Evolutionary conservation across 2,329 filamentous ascomycete genomes (phyloP), one percentile per base, ranked within the genome.

Genomic region (Lecanicillium sp.): DNA sequence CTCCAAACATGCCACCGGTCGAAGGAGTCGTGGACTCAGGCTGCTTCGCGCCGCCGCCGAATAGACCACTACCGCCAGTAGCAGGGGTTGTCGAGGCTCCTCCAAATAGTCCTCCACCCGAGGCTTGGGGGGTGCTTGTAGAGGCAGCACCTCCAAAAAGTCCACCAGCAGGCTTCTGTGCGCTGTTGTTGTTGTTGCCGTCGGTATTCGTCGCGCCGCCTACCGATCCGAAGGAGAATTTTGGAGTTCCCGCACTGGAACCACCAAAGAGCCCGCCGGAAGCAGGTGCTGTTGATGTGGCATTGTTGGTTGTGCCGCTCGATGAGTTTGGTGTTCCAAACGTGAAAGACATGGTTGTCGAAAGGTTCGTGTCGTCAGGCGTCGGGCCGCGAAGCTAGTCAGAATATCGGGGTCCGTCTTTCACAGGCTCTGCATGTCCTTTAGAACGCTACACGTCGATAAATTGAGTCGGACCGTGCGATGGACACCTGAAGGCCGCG

Each of bases 1-100:
- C 45, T 33, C 65, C 65, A 49, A 73, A 71, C 7, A 70, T 45
- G 14, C 56, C 49, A 11, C 60, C 38, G 45, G 50, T 55, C 39
- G 55, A 52, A 52, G 48, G 46, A 22, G 35, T 48, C 11, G 47
- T 33, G 9, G 51, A 40, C 11, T 46, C 32, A 31, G 48, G 40
- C 16, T 25, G 22, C 22, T 39, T 45, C 9, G 47, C 45, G 28
- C 39, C 43, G n/a, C 51, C 44, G 11, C n/a, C n/a, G 47, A 55
- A 28, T 33, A 48, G 33, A 33, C 37, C 38, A 32, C 18, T 29
- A 31, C 17, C 35, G 16, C 36, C 16, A 20, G 41, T 20, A 14
- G 29, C 14, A 13, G 41, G 17, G 9, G 41, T 37, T 7, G 41
- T 30, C 5, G 41, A 40, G 15, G 14, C 22, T n/a, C 36, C 37